Percentiles rank a stretch among this genome's conserved stretches.
phyloP scores from a whole-genome alignment of 2,329 filamentous ascomycete species.

The Exserohilum rostratum region DNA sequence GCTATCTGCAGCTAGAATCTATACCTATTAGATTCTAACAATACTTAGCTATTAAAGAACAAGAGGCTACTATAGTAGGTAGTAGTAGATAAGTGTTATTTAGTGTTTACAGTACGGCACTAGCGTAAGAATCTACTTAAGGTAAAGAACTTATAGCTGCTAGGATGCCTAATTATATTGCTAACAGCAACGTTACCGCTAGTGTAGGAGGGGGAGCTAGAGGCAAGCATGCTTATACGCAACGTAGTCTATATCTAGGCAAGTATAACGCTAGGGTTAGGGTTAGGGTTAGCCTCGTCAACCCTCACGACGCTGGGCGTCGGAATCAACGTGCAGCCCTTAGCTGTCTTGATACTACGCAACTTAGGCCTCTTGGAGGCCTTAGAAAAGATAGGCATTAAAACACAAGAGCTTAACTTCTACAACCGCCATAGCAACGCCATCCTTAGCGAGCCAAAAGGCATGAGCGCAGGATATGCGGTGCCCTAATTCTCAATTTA shows the following conservation, averaged over 20 bases:
- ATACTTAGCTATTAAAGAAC: too few species aligned
- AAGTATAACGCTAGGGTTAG: slow-evolving; percentile 13
- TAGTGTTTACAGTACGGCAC: too few species aligned
- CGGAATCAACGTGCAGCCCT: slow-evolving; percentile 57
- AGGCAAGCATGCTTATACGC: slow-evolving; percentile 12
- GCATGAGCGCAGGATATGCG: slow-evolving; percentile 50
- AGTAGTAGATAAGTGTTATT: too few species aligned
- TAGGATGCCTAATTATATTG: slow-evolving; percentile 16
- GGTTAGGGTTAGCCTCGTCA: slow-evolving; percentile 47
- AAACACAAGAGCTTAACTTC: slow-evolving; percentile 54
- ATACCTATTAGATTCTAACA: too few species aligned
- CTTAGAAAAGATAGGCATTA: slow-evolving; percentile 50
- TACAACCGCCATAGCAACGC: slow-evolving; percentile 54
- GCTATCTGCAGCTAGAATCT: too few species aligned
- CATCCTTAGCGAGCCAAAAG: slow-evolving; percentile 53
- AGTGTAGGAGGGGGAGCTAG: slow-evolving; percentile 15
- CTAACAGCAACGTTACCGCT: slow-evolving; percentile 19
- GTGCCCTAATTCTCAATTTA: slow-evolving; percentile 55
- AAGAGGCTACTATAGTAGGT: too few species aligned
- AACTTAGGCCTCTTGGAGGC: slow-evolving; percentile 53
- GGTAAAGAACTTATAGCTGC: slow-evolving; percentile 17
- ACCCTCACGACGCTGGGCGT: slow-evolving; percentile 53
- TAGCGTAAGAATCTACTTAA: slow-evolving; percentile 17
- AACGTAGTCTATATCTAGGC: slow-evolving; percentile 18
- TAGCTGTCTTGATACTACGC: slow-evolving; percentile 53